Base-by-base conservation (phyloP, 345 rosid genomes). In the Ceriops zippeliana region DNA sequence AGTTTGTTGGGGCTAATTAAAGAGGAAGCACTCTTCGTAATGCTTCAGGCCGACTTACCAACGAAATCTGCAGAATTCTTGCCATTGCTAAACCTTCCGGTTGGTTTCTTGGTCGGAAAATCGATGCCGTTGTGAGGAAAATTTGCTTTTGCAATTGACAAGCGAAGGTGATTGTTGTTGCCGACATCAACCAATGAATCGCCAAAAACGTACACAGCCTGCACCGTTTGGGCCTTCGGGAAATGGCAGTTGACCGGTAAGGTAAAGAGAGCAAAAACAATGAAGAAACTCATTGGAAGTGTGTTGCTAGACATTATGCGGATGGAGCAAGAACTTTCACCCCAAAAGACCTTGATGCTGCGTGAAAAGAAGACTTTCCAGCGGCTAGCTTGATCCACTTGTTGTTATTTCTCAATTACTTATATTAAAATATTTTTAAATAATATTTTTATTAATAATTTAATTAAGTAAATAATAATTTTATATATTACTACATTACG, bases 41-140 rank as follows among this genome's bases (percentile, higher is more conserved):
- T 13, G 49, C 58, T 22, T 35, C 52, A 38, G 22, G 24, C 19
- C 1, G 1, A 73, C 80, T 65, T 46, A 85, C 89, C 81, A 2
- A 85, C 62, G 49, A 83, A 80, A 75, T 85, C 89, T 9, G 89
- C 89, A 24, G 84, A 72, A 70, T 85, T 85, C 76, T 83, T 85
- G 70, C 89, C 89, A 51, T 85, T 85, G 54, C 78, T 53, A 63
- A 85, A 85, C 82, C 89, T 73, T 5, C 89, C 89, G 2, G 89
- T 85, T 8, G 89, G 68, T 68, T 77, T 81, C 58, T 69, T 73
- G 46, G 21, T 67, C 0, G 85, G 80, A 58, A 83, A 85, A 71
- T 85, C 89, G 52, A 85, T 19, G 11, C 89, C 89, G 75, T 85
- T 79, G 71, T 81, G 82, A 21, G 81, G 82, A 62, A 79, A 83